Conservation (phyloP, 202 grass and related monocot species). For the Miscanthus sacchariflorus region DNA sequence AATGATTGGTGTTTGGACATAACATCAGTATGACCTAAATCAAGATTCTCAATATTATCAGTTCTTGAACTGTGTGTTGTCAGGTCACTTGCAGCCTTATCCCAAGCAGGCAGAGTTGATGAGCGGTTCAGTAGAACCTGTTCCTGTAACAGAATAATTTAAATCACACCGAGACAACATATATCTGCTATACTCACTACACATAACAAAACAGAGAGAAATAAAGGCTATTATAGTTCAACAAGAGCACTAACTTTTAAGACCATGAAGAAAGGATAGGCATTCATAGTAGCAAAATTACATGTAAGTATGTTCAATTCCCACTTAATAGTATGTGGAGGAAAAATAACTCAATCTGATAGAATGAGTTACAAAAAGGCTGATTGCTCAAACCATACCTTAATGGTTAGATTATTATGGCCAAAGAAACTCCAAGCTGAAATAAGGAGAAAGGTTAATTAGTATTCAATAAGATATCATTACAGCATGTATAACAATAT, state of each 20-base stretch:
- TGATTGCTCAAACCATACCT: slow-evolving; percentile 42
- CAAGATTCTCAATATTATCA: slow-evolving; percentile 35
- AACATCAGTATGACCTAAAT: slow-evolving; percentile 32
- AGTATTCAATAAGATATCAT: slow-evolving; percentile 40
- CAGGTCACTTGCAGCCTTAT: slow-evolving; percentile 55
- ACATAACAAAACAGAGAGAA: background rate
- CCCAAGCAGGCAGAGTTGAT: slow-evolving; percentile 54
- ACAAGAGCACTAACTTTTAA: background rate
- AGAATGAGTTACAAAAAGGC: slow-evolving; percentile 20
- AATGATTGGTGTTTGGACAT: slow-evolving; percentile 20
- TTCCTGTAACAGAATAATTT: slow-evolving; percentile 60
- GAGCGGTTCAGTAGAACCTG: slow-evolving; percentile 57
- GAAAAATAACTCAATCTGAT: slow-evolving; percentile 10
- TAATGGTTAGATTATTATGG: slow-evolving; percentile 52
- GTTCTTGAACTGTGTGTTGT: slow-evolving; percentile 37
- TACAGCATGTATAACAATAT: background rate
- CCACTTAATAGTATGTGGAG: slow-evolving; percentile 3
- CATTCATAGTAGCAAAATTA: slow-evolving; percentile 9
- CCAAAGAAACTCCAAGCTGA: slow-evolving; percentile 88
- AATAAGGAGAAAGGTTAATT: slow-evolving; percentile 41
- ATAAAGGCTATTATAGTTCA: slow-evolving; percentile 20
- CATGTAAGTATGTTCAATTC: background rate
- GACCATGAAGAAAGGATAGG: slow-evolving; percentile 18
- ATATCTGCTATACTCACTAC: slow-evolving; percentile 11
- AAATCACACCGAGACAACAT: slow-evolving; percentile 26